Evolutionary conservation across 768 basidiomycete genomes (phyloP).

Genomic region (Pulveroboletus sp.): DNA sequence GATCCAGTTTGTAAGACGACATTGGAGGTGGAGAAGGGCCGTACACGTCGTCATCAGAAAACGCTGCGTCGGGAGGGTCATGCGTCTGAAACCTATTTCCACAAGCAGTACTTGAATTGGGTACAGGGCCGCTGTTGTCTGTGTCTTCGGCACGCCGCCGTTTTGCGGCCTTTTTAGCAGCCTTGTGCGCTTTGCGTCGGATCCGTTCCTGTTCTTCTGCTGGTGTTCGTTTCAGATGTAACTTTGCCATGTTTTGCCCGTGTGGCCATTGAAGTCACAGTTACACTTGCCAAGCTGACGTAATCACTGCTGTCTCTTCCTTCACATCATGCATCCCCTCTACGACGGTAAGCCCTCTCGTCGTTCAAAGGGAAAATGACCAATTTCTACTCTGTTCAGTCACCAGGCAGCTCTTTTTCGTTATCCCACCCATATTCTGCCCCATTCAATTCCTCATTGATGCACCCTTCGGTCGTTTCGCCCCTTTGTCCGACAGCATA

Average conservation of each 20-base stretch:
- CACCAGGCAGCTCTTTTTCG: conserved; percentile 42
- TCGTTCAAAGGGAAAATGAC: not conserved
- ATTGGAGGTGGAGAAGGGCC: conserved; percentile 23
- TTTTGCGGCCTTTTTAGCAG: conserved; percentile 46
- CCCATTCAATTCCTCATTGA: conserved; percentile 50
- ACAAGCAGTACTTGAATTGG: conserved; percentile 6
- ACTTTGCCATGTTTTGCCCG: conserved; percentile 36
- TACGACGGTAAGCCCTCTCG: conserved; percentile 21
- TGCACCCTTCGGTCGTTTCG: conserved; percentile 80
- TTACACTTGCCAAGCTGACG: not conserved
- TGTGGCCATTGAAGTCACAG: too few relatives aligned
- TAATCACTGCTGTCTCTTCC: not conserved
- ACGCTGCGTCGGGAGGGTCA: not conserved
- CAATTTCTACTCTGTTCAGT: conserved; percentile 5
- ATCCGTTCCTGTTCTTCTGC: conserved; percentile 50
- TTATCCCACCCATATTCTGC: conserved; percentile 33
- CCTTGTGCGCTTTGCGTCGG: conserved; percentile 41
- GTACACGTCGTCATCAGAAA: conserved; percentile 8
- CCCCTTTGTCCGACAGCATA: conserved; percentile 40
- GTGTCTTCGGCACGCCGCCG: conserved; percentile 22
- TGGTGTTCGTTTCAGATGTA: conserved; percentile 60
- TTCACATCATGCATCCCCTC: conserved; percentile 14
- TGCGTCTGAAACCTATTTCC: not conserved
- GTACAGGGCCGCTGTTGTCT: not conserved
- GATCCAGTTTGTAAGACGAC: conserved; percentile 35